Percentiles rank a stretch among this genome's conserved stretches.
phyloP scores from a whole-genome alignment of 2,329 filamentous ascomycete genomes.

The Colletotrichum tanaceti region DNA sequence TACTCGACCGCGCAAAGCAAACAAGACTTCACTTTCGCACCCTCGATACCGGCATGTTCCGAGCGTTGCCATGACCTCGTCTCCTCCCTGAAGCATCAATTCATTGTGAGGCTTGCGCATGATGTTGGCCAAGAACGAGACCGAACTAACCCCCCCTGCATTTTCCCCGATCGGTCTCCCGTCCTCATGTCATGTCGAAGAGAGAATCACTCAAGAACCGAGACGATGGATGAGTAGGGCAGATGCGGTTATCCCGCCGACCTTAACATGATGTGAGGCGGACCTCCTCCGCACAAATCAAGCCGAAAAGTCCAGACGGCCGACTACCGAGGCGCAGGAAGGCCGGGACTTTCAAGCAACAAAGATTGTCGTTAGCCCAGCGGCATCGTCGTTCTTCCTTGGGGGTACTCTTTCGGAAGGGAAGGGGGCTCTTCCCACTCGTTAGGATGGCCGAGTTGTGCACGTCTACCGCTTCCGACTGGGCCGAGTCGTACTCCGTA shows the following conservation, averaged over 20 bases:
- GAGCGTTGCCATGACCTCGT: not conserved
- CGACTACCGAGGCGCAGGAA: conserved; percentile 10
- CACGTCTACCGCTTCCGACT: not conserved
- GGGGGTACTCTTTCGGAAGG: not conserved
- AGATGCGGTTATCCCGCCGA: not conserved
- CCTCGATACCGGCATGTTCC: not conserved
- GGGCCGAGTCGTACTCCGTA: conserved; percentile 23
- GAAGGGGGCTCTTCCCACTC: not conserved
- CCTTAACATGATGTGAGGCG: conserved; percentile 2
- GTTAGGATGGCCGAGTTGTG: conserved; percentile 22
- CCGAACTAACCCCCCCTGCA: too few species aligned
- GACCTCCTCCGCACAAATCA: not conserved
- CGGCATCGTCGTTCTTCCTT: not conserved
- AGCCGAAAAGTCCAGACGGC: not conserved
- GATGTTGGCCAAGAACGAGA: not conserved
- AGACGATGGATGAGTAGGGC: not conserved
- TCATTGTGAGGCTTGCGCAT: not conserved
- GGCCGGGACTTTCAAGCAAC: conserved; percentile 24
- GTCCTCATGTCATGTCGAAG: not conserved
- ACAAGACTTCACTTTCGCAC: not conserved
- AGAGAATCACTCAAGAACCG: not conserved
- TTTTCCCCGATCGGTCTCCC: not conserved
- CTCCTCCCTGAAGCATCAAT: not conserved
- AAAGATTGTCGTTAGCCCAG: conserved; percentile 1
- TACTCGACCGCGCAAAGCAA: not conserved